These are phyloP conservation scores for Paecilomyces sp. DNA, from an alignment of 2,329 filamentous ascomycete genomes.

Conservation along the genomic window DNA sequence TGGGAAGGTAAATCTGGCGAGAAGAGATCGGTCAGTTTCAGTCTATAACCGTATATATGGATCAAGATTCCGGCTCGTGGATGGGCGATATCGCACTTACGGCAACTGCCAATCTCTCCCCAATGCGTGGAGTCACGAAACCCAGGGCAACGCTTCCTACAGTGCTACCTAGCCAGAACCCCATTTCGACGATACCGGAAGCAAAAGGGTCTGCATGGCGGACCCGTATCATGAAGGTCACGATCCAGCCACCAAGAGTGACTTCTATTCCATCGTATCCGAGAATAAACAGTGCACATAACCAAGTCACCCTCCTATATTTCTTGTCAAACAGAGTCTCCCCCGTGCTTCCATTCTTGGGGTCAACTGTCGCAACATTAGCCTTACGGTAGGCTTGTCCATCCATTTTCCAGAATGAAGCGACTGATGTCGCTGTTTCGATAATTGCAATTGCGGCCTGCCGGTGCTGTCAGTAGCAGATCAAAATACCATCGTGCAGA, in stretches of 20 bases:
- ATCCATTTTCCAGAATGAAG: conserved; percentile 11
- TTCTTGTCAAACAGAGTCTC: conserved; percentile 5
- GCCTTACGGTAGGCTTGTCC: conserved; percentile 6
- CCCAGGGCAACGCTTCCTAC: conserved; percentile 65
- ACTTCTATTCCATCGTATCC: conserved; percentile 70
- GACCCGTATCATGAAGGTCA: conserved; percentile 78
- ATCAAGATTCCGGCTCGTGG: background rate
- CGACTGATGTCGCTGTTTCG: conserved; percentile 40
- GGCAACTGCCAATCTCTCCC: conserved; percentile 60
- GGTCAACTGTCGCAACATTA: background rate
- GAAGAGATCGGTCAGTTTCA: background rate
- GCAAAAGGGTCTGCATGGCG: conserved; percentile 62
- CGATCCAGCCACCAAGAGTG: conserved; percentile 71
- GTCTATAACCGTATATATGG: background rate
- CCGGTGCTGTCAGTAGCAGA: background rate
- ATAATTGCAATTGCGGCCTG: conserved; percentile 36
- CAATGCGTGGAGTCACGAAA: conserved; percentile 62
- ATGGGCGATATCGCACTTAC: conserved; percentile 10
- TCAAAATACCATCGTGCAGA: conserved; percentile 42
- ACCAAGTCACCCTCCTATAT: conserved; percentile 52
- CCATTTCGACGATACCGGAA: conserved; percentile 67
- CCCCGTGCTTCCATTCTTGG: conserved; percentile 4
- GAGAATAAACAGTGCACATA: conserved; percentile 65
- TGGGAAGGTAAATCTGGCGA: conserved; percentile 51
- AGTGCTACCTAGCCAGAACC: conserved; percentile 80